Conservation (phyloP, 1,139 yeast genomes). For the Hanseniaspora uvarum region DNA sequence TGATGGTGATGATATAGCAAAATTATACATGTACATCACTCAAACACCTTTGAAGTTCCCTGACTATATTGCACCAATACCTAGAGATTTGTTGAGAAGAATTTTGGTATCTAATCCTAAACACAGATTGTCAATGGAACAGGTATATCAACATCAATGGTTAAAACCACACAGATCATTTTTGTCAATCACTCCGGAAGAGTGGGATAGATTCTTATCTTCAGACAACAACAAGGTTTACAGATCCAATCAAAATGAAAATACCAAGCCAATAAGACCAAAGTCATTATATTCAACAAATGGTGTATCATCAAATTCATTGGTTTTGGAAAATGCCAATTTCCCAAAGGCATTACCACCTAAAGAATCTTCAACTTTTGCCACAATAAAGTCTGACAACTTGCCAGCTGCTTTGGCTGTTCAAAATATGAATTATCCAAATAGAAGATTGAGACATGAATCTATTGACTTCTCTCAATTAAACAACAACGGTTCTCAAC, state of each 20-base stretch:
- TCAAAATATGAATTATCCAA: slow-evolving; percentile 13
- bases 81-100: slow-evolving; percentile 79
- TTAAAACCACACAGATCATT: slow-evolving; percentile 68
- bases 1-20: slow-evolving; percentile 88
- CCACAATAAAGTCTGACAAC: slow-evolving; percentile 6
- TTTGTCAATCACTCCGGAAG: slow-evolving; percentile 72
- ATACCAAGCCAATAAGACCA: slow-evolving; percentile 31
- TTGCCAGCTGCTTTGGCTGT: slow-evolving; percentile 12
- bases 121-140: slow-evolving; percentile 56
- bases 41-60: slow-evolving; percentile 89
- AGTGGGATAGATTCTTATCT: slow-evolving; percentile 59
- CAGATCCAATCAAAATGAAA: slow-evolving; percentile 33
- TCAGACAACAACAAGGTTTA: slow-evolving; percentile 32
- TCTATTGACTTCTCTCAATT: slow-evolving; percentile 10
- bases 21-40: slow-evolving; percentile 83
- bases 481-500: not conserved
- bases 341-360: slow-evolving; percentile 29
- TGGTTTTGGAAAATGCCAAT: slow-evolving; percentile 28
- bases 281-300: slow-evolving; percentile 31
- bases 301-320: slow-evolving; percentile 28
- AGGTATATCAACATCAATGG: slow-evolving; percentile 80
- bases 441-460: slow-evolving; percentile 11
- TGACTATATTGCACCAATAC: slow-evolving; percentile 81
- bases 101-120: slow-evolving; percentile 74
- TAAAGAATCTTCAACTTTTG: slow-evolving; percentile 26